These are phyloP conservation scores for Arabis hirsuta DNA, from an alignment of 345 rosid genomes.

Conservation along the genomic window DNA sequence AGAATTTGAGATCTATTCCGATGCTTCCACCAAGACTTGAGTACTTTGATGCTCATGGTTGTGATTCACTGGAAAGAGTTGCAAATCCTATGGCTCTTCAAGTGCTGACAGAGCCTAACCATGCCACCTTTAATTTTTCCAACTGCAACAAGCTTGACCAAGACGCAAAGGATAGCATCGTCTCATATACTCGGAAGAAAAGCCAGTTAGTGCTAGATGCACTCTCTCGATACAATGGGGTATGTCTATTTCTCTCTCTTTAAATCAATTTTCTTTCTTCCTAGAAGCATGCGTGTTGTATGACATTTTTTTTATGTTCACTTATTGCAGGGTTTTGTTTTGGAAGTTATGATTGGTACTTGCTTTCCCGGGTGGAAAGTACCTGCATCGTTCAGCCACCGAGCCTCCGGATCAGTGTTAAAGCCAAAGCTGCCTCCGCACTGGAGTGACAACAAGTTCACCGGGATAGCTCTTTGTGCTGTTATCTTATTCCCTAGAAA, in stretches of 20 bases:
- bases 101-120: not conserved
- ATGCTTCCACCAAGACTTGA: slow-evolving; percentile 16
- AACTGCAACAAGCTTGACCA: slow-evolving; percentile 23
- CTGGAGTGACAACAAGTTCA: not conserved
- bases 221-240: slow-evolving; percentile 13
- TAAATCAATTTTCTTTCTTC: not conserved
- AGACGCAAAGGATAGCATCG: slow-evolving; percentile 3
- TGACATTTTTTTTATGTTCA: not conserved
- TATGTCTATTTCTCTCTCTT: not conserved
- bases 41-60: slow-evolving; percentile 12
- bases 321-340: slow-evolving; percentile 11
- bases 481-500: not conserved
- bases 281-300: not conserved
- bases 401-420: not conserved
- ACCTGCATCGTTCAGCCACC: slow-evolving; percentile 27
- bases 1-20: not conserved
- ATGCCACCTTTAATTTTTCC: slow-evolving; percentile 27
- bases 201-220: slow-evolving; percentile 2
- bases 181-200: slow-evolving; percentile 10
- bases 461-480: slow-evolving; percentile 18
- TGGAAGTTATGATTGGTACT: slow-evolving; percentile 1
- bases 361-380: slow-evolving; percentile 36
- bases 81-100: not conserved
- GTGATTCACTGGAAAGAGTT: not conserved
- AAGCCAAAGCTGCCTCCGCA: not conserved